Base-by-base conservation (phyloP, 768 basidiomycete species). In the Tulasnella sp. region DNA sequence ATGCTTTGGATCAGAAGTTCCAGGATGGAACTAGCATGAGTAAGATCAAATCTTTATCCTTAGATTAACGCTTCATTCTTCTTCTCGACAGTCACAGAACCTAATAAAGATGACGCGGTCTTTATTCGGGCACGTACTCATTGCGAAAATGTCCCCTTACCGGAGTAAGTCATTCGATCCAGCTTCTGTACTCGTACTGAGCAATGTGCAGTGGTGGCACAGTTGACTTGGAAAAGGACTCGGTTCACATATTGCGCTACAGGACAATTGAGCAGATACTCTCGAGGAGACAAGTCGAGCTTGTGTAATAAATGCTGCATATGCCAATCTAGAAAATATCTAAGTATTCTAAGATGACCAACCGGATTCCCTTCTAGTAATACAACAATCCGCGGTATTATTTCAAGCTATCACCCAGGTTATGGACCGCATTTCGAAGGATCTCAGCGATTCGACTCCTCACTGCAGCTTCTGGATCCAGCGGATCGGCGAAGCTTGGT, bases 241-340 rank as follows among this genome's bases (percentile, higher is more conserved):
- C 86, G 54, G 87, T 91, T 50, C 83, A 86, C 35, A 61, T 93
- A 15, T 72, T 83, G 15, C 82, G 80, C 19, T 95, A 85, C 64
- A 69, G 72, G 22, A 72, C 82, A 16, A 78, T 90, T 4, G 82
- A 90, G 58, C 74, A 83, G 31, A 72, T 88, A 10, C 69, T 90
- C 37, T 67, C 70, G 32, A 68, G 79, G 60, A 85, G 81, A 46
- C 78, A 82, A 61, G 80, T 81, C 4, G 83, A 87, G 62, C 70
- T 90, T 29, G 79, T 89, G 37, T 90, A 67, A 68, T n/a, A 32
- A 1, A n/a, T n/a, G n/a, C n/a, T n/a, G n/a, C n/a, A n/a, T n/a
- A n/a, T n/a, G n/a, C n/a, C n/a, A n/a, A n/a, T n/a, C n/a, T n/a
- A n/a, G n/a, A n/a, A n/a, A n/a, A n/a, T n/a, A n/a, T n/a, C n/a